Conservation (phyloP, 2,329 filamentous ascomycete species). For the Furcasterigmium furcatum region DNA sequence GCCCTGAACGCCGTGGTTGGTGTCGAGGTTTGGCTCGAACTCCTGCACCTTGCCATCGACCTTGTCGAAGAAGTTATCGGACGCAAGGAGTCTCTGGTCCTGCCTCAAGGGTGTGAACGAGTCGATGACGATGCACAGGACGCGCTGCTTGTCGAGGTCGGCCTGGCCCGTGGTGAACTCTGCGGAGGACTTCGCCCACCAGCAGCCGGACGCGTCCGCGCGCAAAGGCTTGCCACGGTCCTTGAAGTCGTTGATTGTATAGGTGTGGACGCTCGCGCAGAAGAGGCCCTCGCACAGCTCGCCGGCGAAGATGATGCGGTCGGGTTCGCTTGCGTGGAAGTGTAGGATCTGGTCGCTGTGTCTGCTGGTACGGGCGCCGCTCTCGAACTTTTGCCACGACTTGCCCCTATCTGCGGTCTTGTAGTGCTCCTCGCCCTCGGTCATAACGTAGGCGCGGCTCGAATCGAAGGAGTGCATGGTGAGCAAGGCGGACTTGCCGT, state of each 20-base stretch:
- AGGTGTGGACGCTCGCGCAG: conserved; percentile 63
- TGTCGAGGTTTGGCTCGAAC: conserved; percentile 75
- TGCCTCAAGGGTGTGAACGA: conserved; percentile 66
- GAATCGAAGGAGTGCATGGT: conserved; percentile 76
- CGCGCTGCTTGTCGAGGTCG: conserved; percentile 64
- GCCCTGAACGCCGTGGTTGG: conserved; percentile 70
- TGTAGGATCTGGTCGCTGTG: conserved; percentile 52
- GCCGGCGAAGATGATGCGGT: conserved; percentile 83
- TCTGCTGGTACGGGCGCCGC: conserved; percentile 53
- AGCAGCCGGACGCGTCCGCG: conserved; percentile 69
- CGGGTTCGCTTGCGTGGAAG: conserved; percentile 81
- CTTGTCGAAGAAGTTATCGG: conserved; percentile 75
- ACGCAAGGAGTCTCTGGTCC: conserved; percentile 76
- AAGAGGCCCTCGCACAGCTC: conserved; percentile 63
- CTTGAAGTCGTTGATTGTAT: conserved; percentile 85
- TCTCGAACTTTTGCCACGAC: conserved; percentile 73
- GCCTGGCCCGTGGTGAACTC: conserved; percentile 68
- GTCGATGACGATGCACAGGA: conserved; percentile 78
- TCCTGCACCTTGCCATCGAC: conserved; percentile 48
- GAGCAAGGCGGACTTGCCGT: conserved; percentile 60
- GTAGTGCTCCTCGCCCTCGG: conserved; percentile 68
- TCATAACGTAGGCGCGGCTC: conserved; percentile 77
- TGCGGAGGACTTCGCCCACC: conserved; percentile 79
- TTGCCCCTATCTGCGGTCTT: conserved; percentile 80
- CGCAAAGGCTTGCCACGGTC: conserved; percentile 62